phyloP scores from a whole-genome alignment of 345 rosid genomes.

The Syzygium grande region DNA sequence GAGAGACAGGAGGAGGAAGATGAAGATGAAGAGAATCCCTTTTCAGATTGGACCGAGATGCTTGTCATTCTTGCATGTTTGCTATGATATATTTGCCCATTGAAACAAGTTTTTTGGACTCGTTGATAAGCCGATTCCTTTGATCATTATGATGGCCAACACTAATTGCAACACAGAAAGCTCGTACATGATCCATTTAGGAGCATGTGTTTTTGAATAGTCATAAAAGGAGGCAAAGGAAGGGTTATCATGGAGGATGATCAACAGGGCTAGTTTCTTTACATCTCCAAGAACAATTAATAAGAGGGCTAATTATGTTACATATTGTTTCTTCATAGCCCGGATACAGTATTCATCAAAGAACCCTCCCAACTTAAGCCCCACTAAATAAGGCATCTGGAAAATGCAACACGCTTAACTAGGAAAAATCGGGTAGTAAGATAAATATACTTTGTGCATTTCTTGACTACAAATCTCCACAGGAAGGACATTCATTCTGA shows the following conservation, averaged over 20 bases:
- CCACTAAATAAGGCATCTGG: neutral
- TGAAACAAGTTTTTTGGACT: neutral
- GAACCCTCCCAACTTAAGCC: neutral
- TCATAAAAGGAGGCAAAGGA: neutral
- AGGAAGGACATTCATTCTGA: neutral
- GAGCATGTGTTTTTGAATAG: neutral
- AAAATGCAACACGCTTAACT: neutral
- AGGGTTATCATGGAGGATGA: neutral
- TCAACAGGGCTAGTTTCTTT: neutral
- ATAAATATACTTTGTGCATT: neutral
- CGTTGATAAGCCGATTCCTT: neutral
- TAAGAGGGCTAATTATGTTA: neutral
- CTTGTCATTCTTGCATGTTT: neutral
- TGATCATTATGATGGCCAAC: neutral
- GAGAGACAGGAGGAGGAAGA: neutral
- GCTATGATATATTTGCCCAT: neutral
- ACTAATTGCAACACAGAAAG: no score
- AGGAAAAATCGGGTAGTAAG: neutral
- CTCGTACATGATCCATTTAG: neutral
- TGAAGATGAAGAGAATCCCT: neutral
- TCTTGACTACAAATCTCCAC: neutral
- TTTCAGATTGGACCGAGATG: neutral
- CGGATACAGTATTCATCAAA: neutral
- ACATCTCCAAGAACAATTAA: neutral
- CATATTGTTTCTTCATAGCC: neutral